phyloP scores from a whole-genome alignment of 306 rosid genomes.

The Lotus japonicus region DNA sequence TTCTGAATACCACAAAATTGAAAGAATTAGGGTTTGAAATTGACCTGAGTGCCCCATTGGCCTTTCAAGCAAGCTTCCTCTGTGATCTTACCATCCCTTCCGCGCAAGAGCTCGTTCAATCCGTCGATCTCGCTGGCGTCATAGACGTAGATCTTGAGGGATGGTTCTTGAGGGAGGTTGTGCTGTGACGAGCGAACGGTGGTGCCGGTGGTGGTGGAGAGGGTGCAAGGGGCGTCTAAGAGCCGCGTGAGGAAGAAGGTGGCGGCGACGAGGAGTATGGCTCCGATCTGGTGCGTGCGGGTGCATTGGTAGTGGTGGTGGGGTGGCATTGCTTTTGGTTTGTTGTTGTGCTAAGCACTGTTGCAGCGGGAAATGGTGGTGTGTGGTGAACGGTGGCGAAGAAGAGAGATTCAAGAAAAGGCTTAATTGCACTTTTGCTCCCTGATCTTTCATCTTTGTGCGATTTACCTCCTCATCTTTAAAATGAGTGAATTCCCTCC shows the following conservation, averaged over 20 bases:
- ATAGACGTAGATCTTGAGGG: slow-evolving; percentile 80
- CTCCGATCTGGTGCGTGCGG: slow-evolving; percentile 79
- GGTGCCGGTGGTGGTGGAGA: slow-evolving; percentile 25
- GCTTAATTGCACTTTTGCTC: no score
- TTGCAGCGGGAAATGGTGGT: no score
- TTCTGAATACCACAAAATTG: background rate
- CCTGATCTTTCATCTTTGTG: no score
- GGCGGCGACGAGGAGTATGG: slow-evolving; percentile 47
- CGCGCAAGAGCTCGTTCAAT: slow-evolving; percentile 54
- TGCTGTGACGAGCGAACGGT: slow-evolving; percentile 23
- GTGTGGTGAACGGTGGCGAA: no score
- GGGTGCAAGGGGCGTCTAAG: slow-evolving; percentile 39
- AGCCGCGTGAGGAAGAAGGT: slow-evolving; percentile 68
- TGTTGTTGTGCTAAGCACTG: slow-evolving; percentile 29
- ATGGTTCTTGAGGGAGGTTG: slow-evolving; percentile 21
- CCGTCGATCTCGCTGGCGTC: slow-evolving; percentile 63
- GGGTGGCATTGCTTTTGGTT: slow-evolving; percentile 33
- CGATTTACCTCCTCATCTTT: no score
- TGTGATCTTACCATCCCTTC: slow-evolving; percentile 61
- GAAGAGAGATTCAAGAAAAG: no score
- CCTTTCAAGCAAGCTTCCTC: slow-evolving; percentile 67
- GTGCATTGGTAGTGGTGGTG: slow-evolving; percentile 48
- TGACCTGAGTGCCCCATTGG: slow-evolving; percentile 98
- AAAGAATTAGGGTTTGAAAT: background rate
- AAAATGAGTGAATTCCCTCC: no score